Conservation (phyloP, 495 filamentous ascomycete species). For the Rostrohypoxylon terebratum region DNA sequence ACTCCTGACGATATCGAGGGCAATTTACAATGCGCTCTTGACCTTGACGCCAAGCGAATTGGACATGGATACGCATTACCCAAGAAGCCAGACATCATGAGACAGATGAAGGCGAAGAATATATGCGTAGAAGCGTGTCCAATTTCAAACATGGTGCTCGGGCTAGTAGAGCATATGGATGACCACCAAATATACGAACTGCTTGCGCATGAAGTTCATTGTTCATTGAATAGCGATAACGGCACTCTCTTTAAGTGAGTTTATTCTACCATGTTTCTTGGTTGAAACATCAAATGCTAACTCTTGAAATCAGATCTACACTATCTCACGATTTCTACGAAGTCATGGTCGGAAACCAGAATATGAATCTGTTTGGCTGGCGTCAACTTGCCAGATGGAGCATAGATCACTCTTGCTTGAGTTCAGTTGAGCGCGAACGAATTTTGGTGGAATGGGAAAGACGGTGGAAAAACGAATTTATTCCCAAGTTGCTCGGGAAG, state of each 20-base stretch:
- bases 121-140: slow-evolving; percentile 92
- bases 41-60: slow-evolving; percentile 85
- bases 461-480: slow-evolving; percentile 58
- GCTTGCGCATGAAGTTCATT: slow-evolving; percentile 64
- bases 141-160: slow-evolving; percentile 84
- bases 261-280: neutral
- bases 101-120: slow-evolving; percentile 81
- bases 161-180: slow-evolving; percentile 59
- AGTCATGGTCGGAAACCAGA: slow-evolving; percentile 62
- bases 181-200: slow-evolving; percentile 64
- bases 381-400: slow-evolving; percentile 67
- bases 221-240: slow-evolving; percentile 67
- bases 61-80: slow-evolving; percentile 93
- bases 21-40: slow-evolving; percentile 88
- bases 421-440: slow-evolving; percentile 46
- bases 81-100: slow-evolving; percentile 85
- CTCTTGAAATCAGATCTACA: slow-evolving; percentile 57
- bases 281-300: neutral
- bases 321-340: slow-evolving; percentile 70
- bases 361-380: slow-evolving; percentile 65
- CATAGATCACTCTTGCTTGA: slow-evolving; percentile 64
- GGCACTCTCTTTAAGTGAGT: slow-evolving; percentile 65
- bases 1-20: slow-evolving; percentile 83
- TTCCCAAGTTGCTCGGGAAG: slow-evolving; percentile 35
- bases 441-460: slow-evolving; percentile 56